phyloP scores from a whole-genome alignment of 2,329 filamentous ascomycete species.

The Alternaria gansuensis region DNA sequence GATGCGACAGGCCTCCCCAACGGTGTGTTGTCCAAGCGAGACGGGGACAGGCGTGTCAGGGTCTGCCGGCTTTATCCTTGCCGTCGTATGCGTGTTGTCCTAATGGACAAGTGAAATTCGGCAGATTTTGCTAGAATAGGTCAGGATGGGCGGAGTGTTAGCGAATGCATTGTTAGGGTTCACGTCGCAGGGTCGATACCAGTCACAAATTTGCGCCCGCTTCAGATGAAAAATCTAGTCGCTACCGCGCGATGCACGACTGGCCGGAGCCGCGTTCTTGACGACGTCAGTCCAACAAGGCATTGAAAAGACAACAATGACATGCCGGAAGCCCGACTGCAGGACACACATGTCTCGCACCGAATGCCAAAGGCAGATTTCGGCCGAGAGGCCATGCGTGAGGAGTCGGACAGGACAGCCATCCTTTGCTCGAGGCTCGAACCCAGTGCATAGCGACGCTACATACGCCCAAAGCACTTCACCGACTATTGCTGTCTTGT shows the following conservation, averaged over 20 bases:
- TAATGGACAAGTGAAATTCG: neutral
- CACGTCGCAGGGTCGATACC: slow-evolving; percentile 3
- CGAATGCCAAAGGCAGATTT: neutral
- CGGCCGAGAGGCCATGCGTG: neutral
- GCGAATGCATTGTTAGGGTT: neutral
- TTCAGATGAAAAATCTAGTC: slow-evolving; percentile 16
- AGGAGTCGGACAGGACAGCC: neutral
- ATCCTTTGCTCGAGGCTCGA: neutral
- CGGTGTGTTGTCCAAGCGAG: slow-evolving; percentile 3
- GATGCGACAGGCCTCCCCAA: neutral
- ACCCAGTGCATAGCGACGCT: neutral
- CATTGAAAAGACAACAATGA: neutral
- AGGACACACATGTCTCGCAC: neutral
- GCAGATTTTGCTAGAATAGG: neutral
- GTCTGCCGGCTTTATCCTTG: neutral
- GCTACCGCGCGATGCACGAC: slow-evolving; percentile 13
- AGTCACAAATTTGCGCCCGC: slow-evolving; percentile 15
- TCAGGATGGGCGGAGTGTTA: neutral
- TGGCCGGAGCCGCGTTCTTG: neutral
- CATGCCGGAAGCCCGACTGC: neutral
- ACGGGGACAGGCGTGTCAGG: neutral
- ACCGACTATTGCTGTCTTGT: neutral
- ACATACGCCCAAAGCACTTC: neutral
- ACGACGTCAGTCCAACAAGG: neutral
- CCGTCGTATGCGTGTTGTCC: neutral